These are phyloP conservation scores for Xylaria sp. DNA, from an alignment of 2,329 filamentous ascomycete species.

Conservation along the genomic window DNA sequence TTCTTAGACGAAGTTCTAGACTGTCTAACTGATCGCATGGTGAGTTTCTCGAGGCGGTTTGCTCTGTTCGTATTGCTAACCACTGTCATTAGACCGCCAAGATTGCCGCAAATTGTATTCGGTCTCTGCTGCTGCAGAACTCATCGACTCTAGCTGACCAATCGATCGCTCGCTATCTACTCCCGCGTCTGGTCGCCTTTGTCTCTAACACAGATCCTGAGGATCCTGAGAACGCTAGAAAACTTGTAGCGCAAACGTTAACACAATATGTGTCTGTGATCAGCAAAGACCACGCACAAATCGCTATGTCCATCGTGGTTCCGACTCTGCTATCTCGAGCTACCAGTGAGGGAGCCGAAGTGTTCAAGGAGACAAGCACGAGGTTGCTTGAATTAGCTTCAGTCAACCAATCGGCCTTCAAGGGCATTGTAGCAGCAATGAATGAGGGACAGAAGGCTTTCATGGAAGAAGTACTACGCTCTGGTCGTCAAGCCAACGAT, in stretches of 20 bases:
- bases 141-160: slow-evolving; percentile 74
- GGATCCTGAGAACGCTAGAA: slow-evolving; percentile 81
- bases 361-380: slow-evolving; percentile 79
- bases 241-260: slow-evolving; percentile 78
- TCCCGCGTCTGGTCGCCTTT: slow-evolving; percentile 82
- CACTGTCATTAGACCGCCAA: slow-evolving; percentile 74
- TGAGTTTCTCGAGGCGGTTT: slow-evolving; percentile 49
- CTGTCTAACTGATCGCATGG: slow-evolving; percentile 82
- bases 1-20: slow-evolving; percentile 86
- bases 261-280: slow-evolving; percentile 73
- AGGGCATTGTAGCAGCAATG: slow-evolving; percentile 77
- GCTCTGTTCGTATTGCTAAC: slow-evolving; percentile 34
- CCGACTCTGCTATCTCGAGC: slow-evolving; percentile 81
- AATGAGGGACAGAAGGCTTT: slow-evolving; percentile 76
- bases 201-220: slow-evolving; percentile 75
- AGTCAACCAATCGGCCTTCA: slow-evolving; percentile 78
- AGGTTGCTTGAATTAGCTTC: slow-evolving; percentile 84
- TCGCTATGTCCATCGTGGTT: slow-evolving; percentile 80
- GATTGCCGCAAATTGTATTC: slow-evolving; percentile 89
- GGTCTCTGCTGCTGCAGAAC: slow-evolving; percentile 80
- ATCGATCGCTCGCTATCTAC: slow-evolving; percentile 77
- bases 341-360: slow-evolving; percentile 67
- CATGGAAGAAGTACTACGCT: slow-evolving; percentile 83
- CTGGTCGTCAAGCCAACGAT: slow-evolving; percentile 63
- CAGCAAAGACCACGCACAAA: slow-evolving; percentile 55